These are phyloP conservation scores for Zizania latifolia DNA, from an alignment of 176 grass and related monocot genomes.

Conservation along the genomic window DNA sequence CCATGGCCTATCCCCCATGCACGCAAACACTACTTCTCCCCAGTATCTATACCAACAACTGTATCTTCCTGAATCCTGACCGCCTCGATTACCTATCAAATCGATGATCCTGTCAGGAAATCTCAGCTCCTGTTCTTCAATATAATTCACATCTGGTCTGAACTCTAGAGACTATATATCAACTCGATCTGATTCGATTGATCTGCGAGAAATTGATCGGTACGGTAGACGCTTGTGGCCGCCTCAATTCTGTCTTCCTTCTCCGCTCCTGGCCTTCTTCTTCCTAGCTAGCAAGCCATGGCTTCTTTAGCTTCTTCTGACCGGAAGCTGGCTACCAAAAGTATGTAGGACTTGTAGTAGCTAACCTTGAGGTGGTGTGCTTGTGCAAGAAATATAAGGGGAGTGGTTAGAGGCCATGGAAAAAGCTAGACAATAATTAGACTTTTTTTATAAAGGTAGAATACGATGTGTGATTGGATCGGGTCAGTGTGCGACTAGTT, in stretches of 20 bases:
- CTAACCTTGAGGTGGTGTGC: slow-evolving; percentile 34
- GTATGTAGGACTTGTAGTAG: slow-evolving; percentile 30
- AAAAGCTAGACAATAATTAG: slow-evolving; percentile 45
- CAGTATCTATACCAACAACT: neutral
- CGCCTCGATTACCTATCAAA: neutral
- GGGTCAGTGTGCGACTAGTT: neutral
- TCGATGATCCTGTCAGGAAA: neutral
- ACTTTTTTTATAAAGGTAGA: slow-evolving; percentile 38
- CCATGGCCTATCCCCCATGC: slow-evolving; percentile 56
- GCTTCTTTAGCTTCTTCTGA: slow-evolving; percentile 45
- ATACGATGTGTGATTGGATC: slow-evolving; percentile 39
- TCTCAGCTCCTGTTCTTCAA: slow-evolving; percentile 25
- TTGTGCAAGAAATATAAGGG: slow-evolving; percentile 56
- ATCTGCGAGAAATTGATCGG: neutral
- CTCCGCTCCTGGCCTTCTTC: slow-evolving; percentile 19
- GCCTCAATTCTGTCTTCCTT: neutral
- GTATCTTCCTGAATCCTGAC: slow-evolving; percentile 29
- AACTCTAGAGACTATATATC: neutral
- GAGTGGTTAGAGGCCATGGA: slow-evolving; percentile 54
- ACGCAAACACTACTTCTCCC: slow-evolving; percentile 7
- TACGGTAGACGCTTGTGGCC: neutral
- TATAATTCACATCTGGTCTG: neutral
- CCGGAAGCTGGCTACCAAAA: slow-evolving; percentile 16
- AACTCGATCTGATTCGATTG: neutral
- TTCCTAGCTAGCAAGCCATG: too few relatives aligned